Evolutionary conservation across 768 basidiomycete species (phyloP).

Genomic region (Lactifluus pinguis): DNA sequence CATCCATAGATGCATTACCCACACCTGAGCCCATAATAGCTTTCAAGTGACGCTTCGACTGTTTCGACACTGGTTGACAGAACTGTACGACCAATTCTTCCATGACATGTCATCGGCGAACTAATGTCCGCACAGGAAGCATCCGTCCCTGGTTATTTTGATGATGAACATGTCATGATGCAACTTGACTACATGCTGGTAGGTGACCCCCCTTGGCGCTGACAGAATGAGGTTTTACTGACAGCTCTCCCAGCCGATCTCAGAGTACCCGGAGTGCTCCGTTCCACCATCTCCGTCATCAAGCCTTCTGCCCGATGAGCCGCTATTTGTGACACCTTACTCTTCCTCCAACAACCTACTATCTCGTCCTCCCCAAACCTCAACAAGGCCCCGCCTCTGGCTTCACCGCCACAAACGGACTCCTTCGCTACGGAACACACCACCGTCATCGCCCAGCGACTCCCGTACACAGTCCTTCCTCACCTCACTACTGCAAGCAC

Average conservation of each 20-base stretch:
- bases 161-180: conserved; percentile 18
- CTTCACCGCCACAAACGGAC: conserved; percentile 38
- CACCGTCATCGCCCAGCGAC: conserved; percentile 13
- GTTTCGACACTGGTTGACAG: conserved; percentile 19
- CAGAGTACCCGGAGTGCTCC: conserved; percentile 18
- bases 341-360: conserved; percentile 15
- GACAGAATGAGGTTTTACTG: neutral
- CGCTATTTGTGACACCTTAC: conserved; percentile 14
- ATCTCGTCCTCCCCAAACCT: conserved; percentile 22
- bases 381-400: conserved; percentile 35
- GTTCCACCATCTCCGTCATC: conserved; percentile 22
- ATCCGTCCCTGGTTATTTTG: conserved; percentile 2
- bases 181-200: conserved; percentile 18
- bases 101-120: neutral
- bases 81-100: conserved; percentile 3
- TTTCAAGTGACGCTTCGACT: conserved; percentile 14
- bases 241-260: conserved; percentile 12
- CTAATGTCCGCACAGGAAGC: conserved; percentile 5
- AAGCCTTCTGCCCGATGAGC: conserved; percentile 16
- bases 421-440: conserved; percentile 19
- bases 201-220: neutral
- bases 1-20: neutral
- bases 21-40: conserved; percentile 2
- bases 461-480: conserved; percentile 17
- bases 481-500: conserved; percentile 16